phyloP scores from a whole-genome alignment of 805 yeast genomes.

The Candida vaughaniae region DNA sequence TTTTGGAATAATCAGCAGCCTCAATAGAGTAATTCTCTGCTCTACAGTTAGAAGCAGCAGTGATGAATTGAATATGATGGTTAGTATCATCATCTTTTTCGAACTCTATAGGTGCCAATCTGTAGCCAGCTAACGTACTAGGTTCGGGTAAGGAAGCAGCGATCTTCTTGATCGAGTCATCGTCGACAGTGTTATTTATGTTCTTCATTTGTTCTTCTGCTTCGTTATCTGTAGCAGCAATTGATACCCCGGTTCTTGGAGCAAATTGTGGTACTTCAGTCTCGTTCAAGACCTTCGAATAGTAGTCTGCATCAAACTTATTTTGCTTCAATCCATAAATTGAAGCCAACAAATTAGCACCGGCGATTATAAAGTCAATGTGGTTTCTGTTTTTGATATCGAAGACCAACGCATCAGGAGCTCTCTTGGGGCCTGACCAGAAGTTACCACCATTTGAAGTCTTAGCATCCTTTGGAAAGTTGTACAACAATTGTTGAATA shows the following conservation, averaged over 20 bases:
- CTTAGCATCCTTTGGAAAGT: slow-evolving; percentile 91
- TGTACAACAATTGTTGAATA: slow-evolving; percentile 83
- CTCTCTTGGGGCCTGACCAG: slow-evolving; percentile 98
- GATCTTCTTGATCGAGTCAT: slow-evolving; percentile 62
- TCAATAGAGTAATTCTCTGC: slow-evolving; percentile 90
- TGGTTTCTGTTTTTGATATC: slow-evolving; percentile 77
- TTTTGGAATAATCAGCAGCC: slow-evolving; percentile 82
- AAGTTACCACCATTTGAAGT: slow-evolving; percentile 90
- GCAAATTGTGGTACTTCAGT: slow-evolving; percentile 53
- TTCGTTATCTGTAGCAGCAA: slow-evolving; percentile 83
- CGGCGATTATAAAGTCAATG: slow-evolving; percentile 79
- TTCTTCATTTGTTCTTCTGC: slow-evolving; percentile 74
- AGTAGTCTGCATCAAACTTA: slow-evolving; percentile 47
- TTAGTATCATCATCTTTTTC: slow-evolving; percentile 98
- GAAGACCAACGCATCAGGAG: slow-evolving; percentile 82
- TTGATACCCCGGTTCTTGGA: slow-evolving; percentile 74
- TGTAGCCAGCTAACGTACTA: slow-evolving; percentile 81
- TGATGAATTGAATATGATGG: slow-evolving; percentile 93
- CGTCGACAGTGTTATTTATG: slow-evolving; percentile 45
- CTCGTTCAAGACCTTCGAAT: slow-evolving; percentile 51
- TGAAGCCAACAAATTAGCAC: slow-evolving; percentile 87
- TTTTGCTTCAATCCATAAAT: slow-evolving; percentile 88
- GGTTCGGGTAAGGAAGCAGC: slow-evolving; percentile 87
- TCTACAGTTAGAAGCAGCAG: slow-evolving; percentile 94
- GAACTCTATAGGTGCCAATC: slow-evolving; percentile 86